phyloP scores from a whole-genome alignment of 2,329 filamentous ascomycete species.

The Arthrinium puccinioides region DNA sequence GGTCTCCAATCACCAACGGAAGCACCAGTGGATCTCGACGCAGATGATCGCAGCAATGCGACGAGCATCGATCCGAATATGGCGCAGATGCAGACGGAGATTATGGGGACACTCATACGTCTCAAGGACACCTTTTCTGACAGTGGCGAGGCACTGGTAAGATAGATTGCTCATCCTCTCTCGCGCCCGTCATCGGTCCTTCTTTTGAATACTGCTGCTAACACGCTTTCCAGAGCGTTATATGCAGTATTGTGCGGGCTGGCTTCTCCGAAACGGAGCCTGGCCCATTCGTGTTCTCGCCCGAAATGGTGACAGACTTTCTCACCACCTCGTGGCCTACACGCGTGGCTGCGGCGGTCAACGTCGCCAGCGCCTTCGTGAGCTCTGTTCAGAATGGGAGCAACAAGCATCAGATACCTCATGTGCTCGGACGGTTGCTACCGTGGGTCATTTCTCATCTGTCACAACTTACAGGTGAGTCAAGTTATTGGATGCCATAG shows the following conservation, averaged over 20 bases:
- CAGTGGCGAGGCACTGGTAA: conserved; percentile 44
- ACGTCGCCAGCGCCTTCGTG: conserved; percentile 64
- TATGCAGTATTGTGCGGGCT: conserved; percentile 63
- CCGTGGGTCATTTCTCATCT: conserved; percentile 58
- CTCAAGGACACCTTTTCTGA: conserved; percentile 40
- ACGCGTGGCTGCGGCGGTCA: conserved; percentile 62
- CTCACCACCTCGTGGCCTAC: conserved; percentile 52
- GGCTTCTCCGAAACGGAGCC: conserved; percentile 70
- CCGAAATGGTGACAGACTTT: conserved; percentile 58
- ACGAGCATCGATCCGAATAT: conserved; percentile 8
- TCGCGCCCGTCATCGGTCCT: no score
- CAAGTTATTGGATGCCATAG: no score
- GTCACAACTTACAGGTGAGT: conserved; percentile 47
- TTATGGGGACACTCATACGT: conserved; percentile 38
- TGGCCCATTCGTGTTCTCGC: conserved; percentile 70
- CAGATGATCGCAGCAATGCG: conserved; percentile 24
- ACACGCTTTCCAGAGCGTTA: conserved; percentile 39
- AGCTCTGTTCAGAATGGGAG: conserved; percentile 46
- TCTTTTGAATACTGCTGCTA: no score
- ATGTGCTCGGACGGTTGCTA: conserved; percentile 45
- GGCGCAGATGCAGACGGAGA: conserved; percentile 34
- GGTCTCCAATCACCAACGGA: conserved; percentile 65
- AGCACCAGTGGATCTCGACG: conserved; percentile 59
- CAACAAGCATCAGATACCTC: conserved; percentile 32
- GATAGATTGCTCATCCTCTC: not conserved